Conservation (phyloP, 495 filamentous ascomycete species). For the Aspergillus ellipticus region DNA sequence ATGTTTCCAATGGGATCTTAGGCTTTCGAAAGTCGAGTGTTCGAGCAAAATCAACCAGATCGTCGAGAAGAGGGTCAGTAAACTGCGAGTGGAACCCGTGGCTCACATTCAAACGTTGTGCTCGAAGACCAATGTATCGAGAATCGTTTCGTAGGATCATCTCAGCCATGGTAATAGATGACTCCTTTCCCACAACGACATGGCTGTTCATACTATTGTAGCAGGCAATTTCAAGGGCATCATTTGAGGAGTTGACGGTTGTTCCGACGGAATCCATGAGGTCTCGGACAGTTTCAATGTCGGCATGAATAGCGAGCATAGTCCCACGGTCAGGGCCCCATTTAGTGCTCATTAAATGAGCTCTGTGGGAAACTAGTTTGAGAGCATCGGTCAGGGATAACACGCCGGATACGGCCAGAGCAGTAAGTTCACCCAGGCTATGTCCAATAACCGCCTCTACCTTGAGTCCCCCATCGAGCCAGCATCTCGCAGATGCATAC, state of each 20-base stretch:
- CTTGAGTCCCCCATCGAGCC: slow-evolving; percentile 68
- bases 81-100: background rate
- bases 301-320: background rate
- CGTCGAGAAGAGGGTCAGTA: background rate
- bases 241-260: background rate
- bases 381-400: slow-evolving; percentile 71
- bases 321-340: background rate
- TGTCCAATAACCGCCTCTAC: slow-evolving; percentile 75
- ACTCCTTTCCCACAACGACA: background rate
- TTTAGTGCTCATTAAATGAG: background rate
- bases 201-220: background rate
- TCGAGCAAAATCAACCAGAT: background rate
- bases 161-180: background rate
- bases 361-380: background rate
- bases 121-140: background rate
- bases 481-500: slow-evolving; percentile 71
- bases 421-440: slow-evolving; percentile 81
- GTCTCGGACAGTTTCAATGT: background rate
- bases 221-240: background rate
- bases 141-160: background rate
- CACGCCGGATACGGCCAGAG: slow-evolving; percentile 73
- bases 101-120: background rate
- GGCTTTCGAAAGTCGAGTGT: background rate
- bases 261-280: background rate
- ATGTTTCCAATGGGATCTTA: background rate